Percentiles rank a stretch among this genome's conserved stretches.
Conservation (phyloP, 2,329 filamentous ascomycete genomes). For the Trichoderma sp. region DNA sequence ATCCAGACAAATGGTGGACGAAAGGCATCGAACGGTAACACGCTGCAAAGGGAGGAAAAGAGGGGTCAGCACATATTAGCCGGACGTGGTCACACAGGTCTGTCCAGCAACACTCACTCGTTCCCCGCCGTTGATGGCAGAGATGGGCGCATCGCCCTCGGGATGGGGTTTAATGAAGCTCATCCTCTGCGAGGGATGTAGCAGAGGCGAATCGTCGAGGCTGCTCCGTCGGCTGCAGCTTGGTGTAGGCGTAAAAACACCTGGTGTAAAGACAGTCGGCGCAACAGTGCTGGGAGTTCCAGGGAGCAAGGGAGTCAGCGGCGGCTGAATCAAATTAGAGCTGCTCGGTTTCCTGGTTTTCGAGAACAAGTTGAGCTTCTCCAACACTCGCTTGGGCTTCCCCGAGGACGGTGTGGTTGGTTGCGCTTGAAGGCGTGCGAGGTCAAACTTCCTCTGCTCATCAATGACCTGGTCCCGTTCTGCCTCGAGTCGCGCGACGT, state of each 20-base stretch:
- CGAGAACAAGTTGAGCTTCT: constrained; percentile 53
- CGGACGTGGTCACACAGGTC: constrained; percentile 2
- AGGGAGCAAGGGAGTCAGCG: constrained; percentile 36
- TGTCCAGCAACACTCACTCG: constrained; percentile 57
- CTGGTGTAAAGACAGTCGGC: constrained; percentile 43
- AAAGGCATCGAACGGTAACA: constrained; percentile 73
- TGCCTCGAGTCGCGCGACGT: constrained; percentile 50
- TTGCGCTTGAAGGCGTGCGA: constrained; percentile 51
- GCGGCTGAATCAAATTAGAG: constrained; percentile 22
- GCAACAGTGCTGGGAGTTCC: constrained; percentile 42
- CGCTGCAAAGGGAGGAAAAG: constrained; percentile 47
- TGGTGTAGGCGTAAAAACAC: constrained; percentile 36
- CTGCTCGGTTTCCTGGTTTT: constrained; percentile 48
- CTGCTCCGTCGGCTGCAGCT: constrained; percentile 37
- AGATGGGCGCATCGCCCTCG: constrained; percentile 74
- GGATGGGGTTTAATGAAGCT: constrained; percentile 51
- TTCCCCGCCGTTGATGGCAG: constrained; percentile 79
- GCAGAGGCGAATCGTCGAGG: constrained; percentile 40
- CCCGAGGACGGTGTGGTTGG: constrained; percentile 42
- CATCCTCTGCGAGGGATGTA: constrained; percentile 38
- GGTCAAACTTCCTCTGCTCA: constrained; percentile 55
- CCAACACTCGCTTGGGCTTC: constrained; percentile 46
- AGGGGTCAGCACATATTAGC: constrained; percentile 18
- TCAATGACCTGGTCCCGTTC: constrained; percentile 54
- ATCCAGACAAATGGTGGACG: constrained; percentile 70